Conservation (phyloP, 352 stramenopile genomes). For the Phytopythium litorale region DNA sequence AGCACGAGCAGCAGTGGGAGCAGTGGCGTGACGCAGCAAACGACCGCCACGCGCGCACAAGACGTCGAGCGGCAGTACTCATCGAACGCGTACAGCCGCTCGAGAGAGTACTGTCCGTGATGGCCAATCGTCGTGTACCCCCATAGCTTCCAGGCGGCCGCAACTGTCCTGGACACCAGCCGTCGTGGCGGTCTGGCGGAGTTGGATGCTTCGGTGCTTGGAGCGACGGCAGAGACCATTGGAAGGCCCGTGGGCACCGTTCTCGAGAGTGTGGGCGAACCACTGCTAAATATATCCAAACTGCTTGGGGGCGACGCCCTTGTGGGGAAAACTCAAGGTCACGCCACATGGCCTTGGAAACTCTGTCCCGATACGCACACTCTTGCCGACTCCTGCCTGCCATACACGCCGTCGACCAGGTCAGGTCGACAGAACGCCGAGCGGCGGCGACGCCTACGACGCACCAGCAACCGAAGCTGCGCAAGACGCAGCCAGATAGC, state of each 20-base stretch:
- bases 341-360: too few relatives aligned
- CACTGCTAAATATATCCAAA: too few relatives aligned
- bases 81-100: slow-evolving; percentile 3
- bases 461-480: too few relatives aligned
- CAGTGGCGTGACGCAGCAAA: neutral
- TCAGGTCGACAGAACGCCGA: too few relatives aligned
- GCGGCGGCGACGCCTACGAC: too few relatives aligned
- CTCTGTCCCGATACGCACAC: too few relatives aligned
- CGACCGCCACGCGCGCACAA: neutral
- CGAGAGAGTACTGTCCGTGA: slow-evolving; percentile 1
- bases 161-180: neutral
- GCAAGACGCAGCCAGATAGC: too few relatives aligned
- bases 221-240: neutral
- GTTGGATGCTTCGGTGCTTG: neutral
- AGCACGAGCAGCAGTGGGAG: slow-evolving; percentile 4
- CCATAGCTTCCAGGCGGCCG: neutral
- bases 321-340: too few relatives aligned
- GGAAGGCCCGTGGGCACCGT: neutral
- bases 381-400: too few relatives aligned
- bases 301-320: too few relatives aligned
- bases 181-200: neutral
- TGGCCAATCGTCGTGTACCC: slow-evolving; percentile 2
- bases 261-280: too few relatives aligned
- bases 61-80: slow-evolving; percentile 1
- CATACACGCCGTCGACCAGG: too few relatives aligned